Percentiles rank a stretch among this genome's conserved stretches.
These are phyloP conservation scores for Symbiodinium pilosum DNA, from an alignment of 73 alveolate genomes.

Conservation along the genomic window DNA sequence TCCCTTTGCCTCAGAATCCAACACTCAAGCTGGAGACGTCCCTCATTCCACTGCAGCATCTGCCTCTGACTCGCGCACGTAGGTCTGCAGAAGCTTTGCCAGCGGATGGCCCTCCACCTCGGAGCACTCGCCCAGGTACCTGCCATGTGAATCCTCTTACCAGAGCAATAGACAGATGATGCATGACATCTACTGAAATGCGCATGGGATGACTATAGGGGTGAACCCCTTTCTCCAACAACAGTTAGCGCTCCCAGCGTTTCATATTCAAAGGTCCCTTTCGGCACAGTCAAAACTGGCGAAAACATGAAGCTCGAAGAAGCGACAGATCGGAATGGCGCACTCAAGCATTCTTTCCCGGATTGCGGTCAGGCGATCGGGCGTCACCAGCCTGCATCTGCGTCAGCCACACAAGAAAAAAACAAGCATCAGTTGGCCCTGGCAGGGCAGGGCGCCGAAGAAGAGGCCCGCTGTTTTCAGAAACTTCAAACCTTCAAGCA, in stretches of 20 bases:
- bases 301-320: no score
- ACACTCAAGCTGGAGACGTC: not conserved
- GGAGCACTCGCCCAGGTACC: conserved; percentile 75
- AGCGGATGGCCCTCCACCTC: conserved; percentile 56
- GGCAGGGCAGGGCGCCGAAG: no score
- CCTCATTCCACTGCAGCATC: no score
- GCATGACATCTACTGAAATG: no score
- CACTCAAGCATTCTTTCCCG: conserved; percentile 83
- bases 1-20: no score
- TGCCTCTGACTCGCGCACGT: conserved; percentile 1
- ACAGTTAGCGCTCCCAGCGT: no score
- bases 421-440: not conserved
- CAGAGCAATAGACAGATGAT: no score
- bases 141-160: not conserved
- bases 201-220: no score
- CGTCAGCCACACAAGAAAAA: not conserved
- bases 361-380: conserved; percentile 73
- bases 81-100: conserved; percentile 62
- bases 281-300: no score
- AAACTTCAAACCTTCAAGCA: no score
- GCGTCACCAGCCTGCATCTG: conserved; percentile 26
- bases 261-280: no score
- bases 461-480: no score
- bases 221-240: not conserved
- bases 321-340: not conserved